Conservation (phyloP, 495 filamentous ascomycete species). For the Penicilliopsis zonata region DNA sequence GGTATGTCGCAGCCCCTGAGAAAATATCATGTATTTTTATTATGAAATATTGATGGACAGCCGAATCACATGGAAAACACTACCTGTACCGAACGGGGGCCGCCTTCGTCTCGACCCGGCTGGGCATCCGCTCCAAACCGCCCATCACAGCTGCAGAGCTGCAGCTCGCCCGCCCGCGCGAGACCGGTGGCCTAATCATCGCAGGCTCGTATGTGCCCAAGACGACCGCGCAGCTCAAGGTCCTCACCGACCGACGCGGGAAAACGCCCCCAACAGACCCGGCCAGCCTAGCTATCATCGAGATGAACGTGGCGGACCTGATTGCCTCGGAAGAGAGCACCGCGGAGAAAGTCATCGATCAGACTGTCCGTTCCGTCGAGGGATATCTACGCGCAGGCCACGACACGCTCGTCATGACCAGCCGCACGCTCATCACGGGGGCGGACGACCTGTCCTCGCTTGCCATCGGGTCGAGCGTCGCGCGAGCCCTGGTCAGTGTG, state of each 20-base stretch:
- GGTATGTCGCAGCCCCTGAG: slow-evolving; percentile 10
- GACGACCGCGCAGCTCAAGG: slow-evolving; percentile 36
- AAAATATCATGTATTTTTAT: too few relatives aligned
- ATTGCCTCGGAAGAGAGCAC: slow-evolving; percentile 19
- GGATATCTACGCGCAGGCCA: slow-evolving; percentile 13
- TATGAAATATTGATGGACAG: slow-evolving; percentile 8
- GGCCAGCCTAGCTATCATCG: slow-evolving; percentile 30
- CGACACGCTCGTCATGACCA: slow-evolving; percentile 43
- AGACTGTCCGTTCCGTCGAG: slow-evolving; percentile 17
- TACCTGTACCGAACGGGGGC: slow-evolving; percentile 42
- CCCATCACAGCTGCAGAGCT: slow-evolving; percentile 33
- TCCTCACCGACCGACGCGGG: slow-evolving; percentile 22
- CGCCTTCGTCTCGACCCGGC: slow-evolving; percentile 41
- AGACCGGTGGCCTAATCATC: slow-evolving; percentile 37
- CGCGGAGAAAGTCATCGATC: slow-evolving; percentile 8
- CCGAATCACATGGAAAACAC: slow-evolving; percentile 29
- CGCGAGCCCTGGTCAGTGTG: slow-evolving; percentile 32
- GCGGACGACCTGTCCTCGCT: slow-evolving; percentile 30
- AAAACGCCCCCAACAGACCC: too few relatives aligned
- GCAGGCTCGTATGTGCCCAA: slow-evolving; percentile 45
- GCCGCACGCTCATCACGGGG: slow-evolving; percentile 35
- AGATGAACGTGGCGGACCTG: slow-evolving; percentile 32
- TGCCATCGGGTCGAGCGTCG: slow-evolving; percentile 32
- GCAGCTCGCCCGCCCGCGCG: slow-evolving; percentile 12
- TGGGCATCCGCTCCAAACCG: slow-evolving; percentile 32